A percentile compares a stretch with the other conserved stretches of the same genome.
phyloP scores from a whole-genome alignment of 768 basidiomycete genomes.

The Tricholoma hemisulphureum region DNA sequence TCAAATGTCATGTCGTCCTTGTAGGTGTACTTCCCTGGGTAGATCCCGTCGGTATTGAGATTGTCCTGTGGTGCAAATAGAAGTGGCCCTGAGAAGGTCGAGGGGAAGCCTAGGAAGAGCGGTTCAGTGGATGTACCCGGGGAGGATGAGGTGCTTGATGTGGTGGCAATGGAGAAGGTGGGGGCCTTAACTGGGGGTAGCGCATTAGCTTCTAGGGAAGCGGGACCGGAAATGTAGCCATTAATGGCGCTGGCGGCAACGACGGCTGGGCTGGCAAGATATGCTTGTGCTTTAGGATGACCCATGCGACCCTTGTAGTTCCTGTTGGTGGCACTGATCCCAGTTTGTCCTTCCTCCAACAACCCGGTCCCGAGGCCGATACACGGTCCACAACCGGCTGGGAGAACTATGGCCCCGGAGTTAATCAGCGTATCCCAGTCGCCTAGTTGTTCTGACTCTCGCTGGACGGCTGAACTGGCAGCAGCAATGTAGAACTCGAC shows the following conservation, averaged over 20 bases:
- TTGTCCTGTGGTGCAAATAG: slow-evolving; percentile 96
- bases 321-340: slow-evolving; percentile 97
- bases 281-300: slow-evolving; percentile 89
- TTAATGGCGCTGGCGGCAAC: slow-evolving; percentile 94
- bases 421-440: slow-evolving; percentile 85
- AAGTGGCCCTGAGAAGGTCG: slow-evolving; percentile 77
- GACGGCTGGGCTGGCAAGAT: slow-evolving; percentile 94
- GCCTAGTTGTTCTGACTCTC: slow-evolving; percentile 79
- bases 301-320: slow-evolving; percentile 99
- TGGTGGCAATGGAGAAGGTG: slow-evolving; percentile 51
- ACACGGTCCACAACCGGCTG: slow-evolving; percentile 96
- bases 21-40: slow-evolving; percentile 99
- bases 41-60: slow-evolving; percentile 96
- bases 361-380: slow-evolving; percentile 94
- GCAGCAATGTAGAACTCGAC: slow-evolving; percentile 99
- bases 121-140: slow-evolving; percentile 49
- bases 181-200: slow-evolving; percentile 55
- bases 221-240: slow-evolving; percentile 86
- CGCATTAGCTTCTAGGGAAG: slow-evolving; percentile 51
- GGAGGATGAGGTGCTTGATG: slow-evolving; percentile 27
- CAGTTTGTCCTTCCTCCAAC: slow-evolving; percentile 90
- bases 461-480: slow-evolving; percentile 88
- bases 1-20: slow-evolving; percentile 98
- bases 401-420: slow-evolving; percentile 91
- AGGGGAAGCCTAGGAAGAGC: slow-evolving; percentile 80